A percentile compares a stretch with the other conserved stretches of the same genome.
phyloP scores from a whole-genome alignment of 768 basidiomycete genomes.

The Kondoa subrosea region DNA sequence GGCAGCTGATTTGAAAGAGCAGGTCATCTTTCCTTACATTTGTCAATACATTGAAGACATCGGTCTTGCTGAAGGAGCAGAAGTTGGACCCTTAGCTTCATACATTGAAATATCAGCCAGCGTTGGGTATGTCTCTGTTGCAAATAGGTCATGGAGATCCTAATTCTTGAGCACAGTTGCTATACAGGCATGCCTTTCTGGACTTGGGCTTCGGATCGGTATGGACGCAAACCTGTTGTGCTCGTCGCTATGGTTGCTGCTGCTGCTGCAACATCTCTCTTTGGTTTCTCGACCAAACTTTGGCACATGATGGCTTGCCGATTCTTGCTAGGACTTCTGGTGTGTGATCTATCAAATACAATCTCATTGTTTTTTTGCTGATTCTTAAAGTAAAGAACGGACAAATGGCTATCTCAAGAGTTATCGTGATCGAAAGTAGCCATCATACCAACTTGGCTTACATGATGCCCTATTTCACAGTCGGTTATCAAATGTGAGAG shows the following conservation, averaged over 20 bases:
- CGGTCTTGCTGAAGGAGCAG: neutral
- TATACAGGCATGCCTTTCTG: neutral
- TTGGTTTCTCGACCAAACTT: neutral
- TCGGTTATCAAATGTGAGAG: neutral
- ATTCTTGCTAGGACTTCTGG: neutral
- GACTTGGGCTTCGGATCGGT: neutral
- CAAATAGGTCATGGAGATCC: neutral
- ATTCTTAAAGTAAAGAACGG: neutral
- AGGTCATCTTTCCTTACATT: neutral
- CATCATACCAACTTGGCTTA: neutral
- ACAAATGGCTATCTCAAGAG: neutral
- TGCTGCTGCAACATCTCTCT: neutral
- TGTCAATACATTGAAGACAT: neutral
- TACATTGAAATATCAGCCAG: neutral
- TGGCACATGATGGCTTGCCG: slow-evolving; percentile 3
- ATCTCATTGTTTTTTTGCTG: neutral
- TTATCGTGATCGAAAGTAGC: neutral
- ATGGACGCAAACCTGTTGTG: slow-evolving; percentile 2
- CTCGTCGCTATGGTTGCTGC: neutral
- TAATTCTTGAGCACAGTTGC: neutral
- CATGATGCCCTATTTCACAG: neutral
- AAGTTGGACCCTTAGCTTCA: neutral
- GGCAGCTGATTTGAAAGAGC: neutral
- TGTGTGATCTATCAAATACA: neutral
- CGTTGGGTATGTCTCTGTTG: neutral